These are phyloP conservation scores for Dactylellina cionopaga DNA, from an alignment of 2,329 filamentous ascomycete species.

Conservation along the genomic window DNA sequence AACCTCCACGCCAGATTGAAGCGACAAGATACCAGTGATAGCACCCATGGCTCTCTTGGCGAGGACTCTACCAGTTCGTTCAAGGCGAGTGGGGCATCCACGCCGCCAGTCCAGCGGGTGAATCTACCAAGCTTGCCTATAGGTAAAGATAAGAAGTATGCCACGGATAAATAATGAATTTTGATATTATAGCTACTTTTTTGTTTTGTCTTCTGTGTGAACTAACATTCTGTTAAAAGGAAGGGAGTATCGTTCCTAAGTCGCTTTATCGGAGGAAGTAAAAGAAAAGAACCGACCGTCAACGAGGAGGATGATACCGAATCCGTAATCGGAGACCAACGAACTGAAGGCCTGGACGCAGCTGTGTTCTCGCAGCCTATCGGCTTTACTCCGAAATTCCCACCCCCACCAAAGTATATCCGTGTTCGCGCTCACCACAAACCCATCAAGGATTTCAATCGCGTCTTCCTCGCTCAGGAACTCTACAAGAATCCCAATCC, in stretches of 20 bases:
- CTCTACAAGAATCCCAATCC: slow-evolving; percentile 67
- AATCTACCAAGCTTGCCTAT: slow-evolving; percentile 23
- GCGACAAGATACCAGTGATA: slow-evolving; percentile 49
- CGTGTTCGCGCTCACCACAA: slow-evolving; percentile 81
- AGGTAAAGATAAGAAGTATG: slow-evolving; percentile 43
- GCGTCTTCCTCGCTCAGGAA: slow-evolving; percentile 90
- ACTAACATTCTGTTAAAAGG: slow-evolving; percentile 63
- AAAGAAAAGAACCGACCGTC: slow-evolving; percentile 71
- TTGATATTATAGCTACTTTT: slow-evolving; percentile 1
- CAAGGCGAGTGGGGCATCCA: slow-evolving; percentile 36
- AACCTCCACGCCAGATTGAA: slow-evolving; percentile 27
- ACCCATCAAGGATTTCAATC: slow-evolving; percentile 81
- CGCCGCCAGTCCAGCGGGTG: slow-evolving; percentile 33
- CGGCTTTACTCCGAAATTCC: slow-evolving; percentile 85
- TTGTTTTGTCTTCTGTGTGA: not conserved
- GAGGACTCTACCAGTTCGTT: slow-evolving; percentile 37
- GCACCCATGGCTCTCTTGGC: slow-evolving; percentile 38
- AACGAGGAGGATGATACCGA: slow-evolving; percentile 68
- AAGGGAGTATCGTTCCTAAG: slow-evolving; percentile 92
- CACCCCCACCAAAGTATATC: slow-evolving; percentile 90
- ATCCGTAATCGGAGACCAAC: slow-evolving; percentile 72
- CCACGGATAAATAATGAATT: too few species aligned
- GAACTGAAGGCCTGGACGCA: slow-evolving; percentile 83
- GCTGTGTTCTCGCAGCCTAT: slow-evolving; percentile 81
- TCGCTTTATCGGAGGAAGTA: slow-evolving; percentile 78